Base-by-base conservation (phyloP, 768 basidiomycete genomes). In the Lyophyllum atratum region DNA sequence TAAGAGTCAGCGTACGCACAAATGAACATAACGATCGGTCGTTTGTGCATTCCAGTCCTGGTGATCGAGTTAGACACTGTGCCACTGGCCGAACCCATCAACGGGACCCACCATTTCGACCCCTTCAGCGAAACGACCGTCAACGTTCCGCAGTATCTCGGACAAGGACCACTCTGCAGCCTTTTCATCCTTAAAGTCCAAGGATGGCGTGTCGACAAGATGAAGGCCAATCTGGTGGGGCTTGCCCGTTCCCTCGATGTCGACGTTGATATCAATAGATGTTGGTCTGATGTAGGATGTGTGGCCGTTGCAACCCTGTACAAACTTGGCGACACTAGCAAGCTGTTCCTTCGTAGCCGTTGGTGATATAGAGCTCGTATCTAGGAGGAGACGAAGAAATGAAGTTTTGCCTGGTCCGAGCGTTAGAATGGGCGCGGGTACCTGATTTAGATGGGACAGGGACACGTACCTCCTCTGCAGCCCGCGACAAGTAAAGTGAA, bases 331-430 rank as follows among this genome's bases (percentile, higher is more conserved):
- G 69, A 91, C 85, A 67, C 85, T 85, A 51, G 84, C 82, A 62
- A 90, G 84, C 77, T 93, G 90, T 67, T 90, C 90, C 67, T 85
- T 86, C 47, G 83, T 78, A 52, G 85, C 82, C 21, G 76, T 69
- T 39, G 80, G 74, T 14, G 89, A 82, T 66, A 93, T 77, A 68
- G 82, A 76, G 76, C 82, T 82, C 61, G 92, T 91, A 78, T 92
- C 90, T 71, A 93, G 83, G 62, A 94, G 80, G 66, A 93, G 88
- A 55, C 90, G 85, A 68, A 93, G 86, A 68, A 94, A 90, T 59
- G 90, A 87, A 22, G 91, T 92, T 81, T 94, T 94, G 74, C 90
- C 85, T 81, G 76, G 74, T 74, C 73, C 73, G 75, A 69, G 73
- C 60, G 66, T 66, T 62, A 66, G 61, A 53, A 64, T 55, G 53